Base-by-base conservation (phyloP, 2,329 filamentous ascomycete genomes). In the Phialophora verrucosa region DNA sequence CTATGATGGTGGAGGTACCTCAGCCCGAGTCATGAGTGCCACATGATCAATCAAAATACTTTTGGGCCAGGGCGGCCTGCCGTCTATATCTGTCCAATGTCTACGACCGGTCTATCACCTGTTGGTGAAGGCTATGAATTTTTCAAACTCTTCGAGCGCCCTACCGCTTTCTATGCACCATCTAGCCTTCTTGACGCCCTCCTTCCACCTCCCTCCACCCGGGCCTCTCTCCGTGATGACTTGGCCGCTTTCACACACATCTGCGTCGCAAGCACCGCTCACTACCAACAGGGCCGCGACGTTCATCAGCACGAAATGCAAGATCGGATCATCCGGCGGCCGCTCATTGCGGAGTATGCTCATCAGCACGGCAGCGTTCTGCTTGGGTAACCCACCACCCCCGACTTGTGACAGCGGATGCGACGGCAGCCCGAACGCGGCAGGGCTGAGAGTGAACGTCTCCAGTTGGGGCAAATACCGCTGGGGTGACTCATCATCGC, bases 271-370 rank as follows among this genome's bases (percentile, higher is more conserved):
- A 38, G 97, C 83, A 2, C 95, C 95, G 1, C 92, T 90, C 3
- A 91, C 86, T 0, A 96, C 94, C 61, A 99, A 85, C 59, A 99
- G 81, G 1, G 93, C 92, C 0, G 94, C 93, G 1, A 94, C 91
- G 75, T 99, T 99, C 79, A 98, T 91, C 59, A 98, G 84, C 23
- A 99, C 92, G 75, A 99, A 99, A 75, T 96, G 90, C 68, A 97
- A 79, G 60, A 99, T 91, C 0, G 95, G 92, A 73, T 97, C 88
- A 72, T 96, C 87, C 11, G 85, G 85, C 0, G 88, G 81, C 55
- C 96, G 78, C 77, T 96, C 85, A 69, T 91, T 90, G 59, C 84
- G 83, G 64, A 99, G 79, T 51, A 99, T 90, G 68, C 85, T 85
- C 77, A 88, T 89, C 67, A 99, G 80, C 55, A 97, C 96, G 68